Conservation (phyloP, 805 yeast genomes). For the Yarrowia phangngaensis region DNA sequence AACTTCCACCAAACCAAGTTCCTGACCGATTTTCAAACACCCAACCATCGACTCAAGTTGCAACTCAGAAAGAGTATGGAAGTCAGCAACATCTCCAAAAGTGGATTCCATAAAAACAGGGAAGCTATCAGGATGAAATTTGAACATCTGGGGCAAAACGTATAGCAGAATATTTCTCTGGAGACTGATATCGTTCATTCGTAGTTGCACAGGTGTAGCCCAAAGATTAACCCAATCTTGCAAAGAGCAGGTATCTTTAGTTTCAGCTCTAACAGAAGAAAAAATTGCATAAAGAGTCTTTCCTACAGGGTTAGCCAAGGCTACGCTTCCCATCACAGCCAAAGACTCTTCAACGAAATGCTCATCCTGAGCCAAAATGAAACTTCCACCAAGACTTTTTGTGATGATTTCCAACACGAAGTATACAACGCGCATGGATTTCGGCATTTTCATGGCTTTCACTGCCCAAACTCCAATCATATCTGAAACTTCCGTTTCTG, state of each 20-base stretch:
- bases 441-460: conserved; percentile 45
- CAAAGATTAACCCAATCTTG: conserved; percentile 51
- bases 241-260: conserved; percentile 13
- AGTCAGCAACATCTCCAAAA: conserved; percentile 6
- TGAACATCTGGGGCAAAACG: conserved; percentile 61
- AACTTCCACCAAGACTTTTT: conserved; percentile 45
- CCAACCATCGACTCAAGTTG: conserved; percentile 48
- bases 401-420: conserved; percentile 56
- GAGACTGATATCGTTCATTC: conserved; percentile 38
- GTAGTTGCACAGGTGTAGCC: conserved; percentile 43
- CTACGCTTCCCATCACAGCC: conserved; percentile 50
- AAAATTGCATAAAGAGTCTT: conserved; percentile 32
- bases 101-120: conserved; percentile 39
- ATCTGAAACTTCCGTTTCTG: conserved; percentile 28
- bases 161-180: conserved; percentile 54
- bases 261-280: conserved; percentile 15
- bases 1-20: conserved; percentile 46
- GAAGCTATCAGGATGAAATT: conserved; percentile 47
- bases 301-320: conserved; percentile 56
- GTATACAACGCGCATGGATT: conserved; percentile 57
- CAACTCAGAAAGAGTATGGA: conserved; percentile 28
- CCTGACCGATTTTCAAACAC: conserved; percentile 61
- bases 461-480: conserved; percentile 45
- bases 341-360: conserved; percentile 49
- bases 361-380: conserved; percentile 47